A percentile compares a stretch with the other conserved stretches of the same genome.
phyloP scores from a whole-genome alignment of 306 rosid species.

The Coriaria nepalensis region DNA sequence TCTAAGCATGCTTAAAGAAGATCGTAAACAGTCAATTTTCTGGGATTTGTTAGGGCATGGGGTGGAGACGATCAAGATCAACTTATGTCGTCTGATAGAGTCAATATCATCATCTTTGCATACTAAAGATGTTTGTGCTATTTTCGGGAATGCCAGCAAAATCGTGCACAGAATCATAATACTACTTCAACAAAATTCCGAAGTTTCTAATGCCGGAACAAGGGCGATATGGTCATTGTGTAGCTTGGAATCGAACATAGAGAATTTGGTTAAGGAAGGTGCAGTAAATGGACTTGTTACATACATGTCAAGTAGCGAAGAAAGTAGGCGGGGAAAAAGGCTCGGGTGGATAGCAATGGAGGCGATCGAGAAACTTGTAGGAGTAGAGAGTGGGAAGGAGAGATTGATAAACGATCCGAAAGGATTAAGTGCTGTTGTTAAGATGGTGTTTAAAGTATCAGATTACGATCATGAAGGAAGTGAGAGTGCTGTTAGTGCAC shows the following conservation, averaged over 20 bases:
- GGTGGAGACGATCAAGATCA: slow-evolving; percentile 23
- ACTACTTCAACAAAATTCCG: slow-evolving; percentile 17
- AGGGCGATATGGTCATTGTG: slow-evolving; percentile 43
- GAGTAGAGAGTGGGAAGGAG: slow-evolving; percentile 33
- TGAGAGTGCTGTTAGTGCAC: slow-evolving; percentile 52
- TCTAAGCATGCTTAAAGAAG: slow-evolving; percentile 37
- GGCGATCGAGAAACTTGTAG: slow-evolving; percentile 44
- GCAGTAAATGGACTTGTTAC: slow-evolving; percentile 35
- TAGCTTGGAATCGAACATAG: slow-evolving; percentile 24
- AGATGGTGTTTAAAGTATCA: slow-evolving; percentile 56
- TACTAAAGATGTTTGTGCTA: slow-evolving; percentile 23
- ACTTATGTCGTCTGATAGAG: slow-evolving; percentile 41
- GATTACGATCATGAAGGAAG: slow-evolving; percentile 56
- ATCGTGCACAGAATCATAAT: slow-evolving; percentile 30
- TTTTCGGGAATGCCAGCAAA: slow-evolving; percentile 29
- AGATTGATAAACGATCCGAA: slow-evolving; percentile 29
- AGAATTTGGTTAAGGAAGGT: slow-evolving; percentile 40
- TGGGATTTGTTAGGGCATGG: slow-evolving; percentile 36
- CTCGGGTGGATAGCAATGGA: slow-evolving; percentile 30
- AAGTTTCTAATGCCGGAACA: slow-evolving; percentile 42
- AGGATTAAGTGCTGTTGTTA: slow-evolving; percentile 35
- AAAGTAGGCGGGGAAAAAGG: slow-evolving; percentile 18
- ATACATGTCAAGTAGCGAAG: slow-evolving; percentile 33
- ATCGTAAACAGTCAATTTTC: slow-evolving; percentile 26
- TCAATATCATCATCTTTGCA: slow-evolving; percentile 28